A percentile compares a stretch with the other conserved stretches of the same genome.
phyloP scores from a whole-genome alignment of 148 eudicot genomes.

The Chenopodium berlandieri region DNA sequence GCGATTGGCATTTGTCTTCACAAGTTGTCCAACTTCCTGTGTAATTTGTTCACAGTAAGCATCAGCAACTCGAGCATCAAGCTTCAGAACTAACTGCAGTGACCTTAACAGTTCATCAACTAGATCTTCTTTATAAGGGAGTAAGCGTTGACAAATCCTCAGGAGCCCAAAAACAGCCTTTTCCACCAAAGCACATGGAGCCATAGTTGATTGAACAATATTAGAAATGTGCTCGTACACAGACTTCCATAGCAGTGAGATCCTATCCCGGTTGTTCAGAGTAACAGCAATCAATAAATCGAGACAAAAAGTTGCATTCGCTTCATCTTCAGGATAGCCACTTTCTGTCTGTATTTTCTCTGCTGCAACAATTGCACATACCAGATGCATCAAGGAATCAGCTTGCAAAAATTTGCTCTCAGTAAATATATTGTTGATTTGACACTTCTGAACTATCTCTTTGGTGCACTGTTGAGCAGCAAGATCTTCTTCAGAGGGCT shows the following conservation, averaged over 20 bases:
- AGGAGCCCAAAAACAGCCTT: slow-evolving; percentile 84
- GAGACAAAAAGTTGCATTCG: slow-evolving; percentile 76
- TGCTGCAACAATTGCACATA: slow-evolving; percentile 70
- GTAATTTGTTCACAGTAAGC: slow-evolving; percentile 95
- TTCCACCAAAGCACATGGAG: slow-evolving; percentile 71
- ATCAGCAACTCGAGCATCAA: slow-evolving; percentile 90
- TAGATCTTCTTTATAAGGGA: slow-evolving; percentile 87
- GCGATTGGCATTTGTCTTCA: slow-evolving; percentile 72
- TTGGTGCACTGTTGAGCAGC: slow-evolving; percentile 76
- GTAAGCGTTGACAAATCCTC: slow-evolving; percentile 65
- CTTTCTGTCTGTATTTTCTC: slow-evolving; percentile 55
- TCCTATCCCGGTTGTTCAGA: slow-evolving; percentile 85
- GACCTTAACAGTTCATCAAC: slow-evolving; percentile 87
- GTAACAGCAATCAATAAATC: slow-evolving; percentile 85
- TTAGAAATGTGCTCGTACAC: slow-evolving; percentile 79
- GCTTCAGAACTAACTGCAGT: slow-evolving; percentile 73
- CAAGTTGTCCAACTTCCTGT: slow-evolving; percentile 81
- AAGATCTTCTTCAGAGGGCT: slow-evolving; percentile 79
- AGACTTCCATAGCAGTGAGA: slow-evolving; percentile 75
- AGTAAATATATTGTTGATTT: slow-evolving; percentile 74
- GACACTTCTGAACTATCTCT: slow-evolving; percentile 74
- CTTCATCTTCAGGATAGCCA: slow-evolving; percentile 63
- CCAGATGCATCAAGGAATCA: slow-evolving; percentile 79
- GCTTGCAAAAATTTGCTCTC: slow-evolving; percentile 94
- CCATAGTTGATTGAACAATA: slow-evolving; percentile 62